These are phyloP conservation scores for Mikania micrantha DNA, from an alignment of 129 eudicot species.

Conservation along the genomic window DNA sequence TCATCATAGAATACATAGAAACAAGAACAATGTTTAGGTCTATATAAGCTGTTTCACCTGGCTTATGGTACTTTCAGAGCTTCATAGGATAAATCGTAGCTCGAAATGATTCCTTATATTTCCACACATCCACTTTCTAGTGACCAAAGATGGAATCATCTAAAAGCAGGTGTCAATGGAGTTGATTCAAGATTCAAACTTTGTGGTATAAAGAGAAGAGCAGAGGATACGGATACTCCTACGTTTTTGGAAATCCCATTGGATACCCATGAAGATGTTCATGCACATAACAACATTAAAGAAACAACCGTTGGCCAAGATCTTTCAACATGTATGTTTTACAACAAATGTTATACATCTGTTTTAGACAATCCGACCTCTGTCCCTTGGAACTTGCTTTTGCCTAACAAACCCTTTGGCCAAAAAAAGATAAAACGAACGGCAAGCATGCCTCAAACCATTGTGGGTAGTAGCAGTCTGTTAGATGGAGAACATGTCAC, in stretches of 20 bases:
- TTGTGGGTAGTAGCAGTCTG: constrained; percentile 20
- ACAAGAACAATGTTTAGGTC: constrained; percentile 26
- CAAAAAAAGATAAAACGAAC: constrained; percentile 47
- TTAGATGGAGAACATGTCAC: constrained; percentile 14
- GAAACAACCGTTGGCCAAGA: constrained; percentile 24
- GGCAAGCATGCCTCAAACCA: constrained; percentile 31
- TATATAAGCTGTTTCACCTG: constrained; percentile 32
- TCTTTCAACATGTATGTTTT: constrained; percentile 13
- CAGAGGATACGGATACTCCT: constrained; percentile 16
- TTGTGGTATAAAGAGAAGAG: constrained; percentile 28
- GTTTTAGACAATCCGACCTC: constrained; percentile 20
- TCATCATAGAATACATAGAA: not conserved
- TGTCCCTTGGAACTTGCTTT: constrained; percentile 27
- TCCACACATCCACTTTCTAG: constrained; percentile 22
- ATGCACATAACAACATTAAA: constrained; percentile 10
- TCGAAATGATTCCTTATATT: constrained; percentile 30
- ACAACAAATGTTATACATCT: constrained; percentile 20
- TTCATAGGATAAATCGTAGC: constrained; percentile 15
- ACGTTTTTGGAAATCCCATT: constrained; percentile 12
- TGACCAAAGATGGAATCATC: constrained; percentile 23
- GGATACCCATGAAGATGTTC: constrained; percentile 7
- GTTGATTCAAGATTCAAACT: constrained; percentile 22
- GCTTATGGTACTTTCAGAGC: constrained; percentile 49
- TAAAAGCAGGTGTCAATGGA: constrained; percentile 5
- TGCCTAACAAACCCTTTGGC: constrained; percentile 22